These are phyloP conservation scores for Polyporus arcularius DNA, from an alignment of 768 basidiomycete species.

Conservation along the genomic window DNA sequence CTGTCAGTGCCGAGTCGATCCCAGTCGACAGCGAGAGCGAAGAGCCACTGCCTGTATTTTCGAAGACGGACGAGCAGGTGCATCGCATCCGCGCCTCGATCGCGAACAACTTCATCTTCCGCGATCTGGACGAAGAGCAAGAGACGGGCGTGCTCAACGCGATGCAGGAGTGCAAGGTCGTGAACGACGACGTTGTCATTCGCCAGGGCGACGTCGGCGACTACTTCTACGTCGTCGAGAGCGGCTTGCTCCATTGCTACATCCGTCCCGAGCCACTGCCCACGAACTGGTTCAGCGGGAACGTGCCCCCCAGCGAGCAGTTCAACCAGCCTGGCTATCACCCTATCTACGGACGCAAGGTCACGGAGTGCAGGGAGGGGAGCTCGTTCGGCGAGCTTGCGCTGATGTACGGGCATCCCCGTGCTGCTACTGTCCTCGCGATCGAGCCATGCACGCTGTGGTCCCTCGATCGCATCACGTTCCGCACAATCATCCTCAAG, in stretches of 20 bases:
- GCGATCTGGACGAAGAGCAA: conserved; percentile 96
- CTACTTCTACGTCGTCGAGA: conserved; percentile 96
- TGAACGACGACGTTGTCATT: conserved; percentile 85
- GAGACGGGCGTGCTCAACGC: conserved; percentile 90
- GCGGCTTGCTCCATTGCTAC: conserved; percentile 83
- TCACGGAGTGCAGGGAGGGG: conserved; percentile 82
- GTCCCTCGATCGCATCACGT: conserved; percentile 96
- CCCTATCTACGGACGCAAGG: conserved; percentile 75
- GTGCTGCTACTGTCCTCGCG: conserved; percentile 91
- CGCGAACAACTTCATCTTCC: conserved; percentile 88
- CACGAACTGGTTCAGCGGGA: conserved; percentile 54
- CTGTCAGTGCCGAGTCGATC: conserved; percentile 96
- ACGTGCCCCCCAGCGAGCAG: conserved; percentile 47
- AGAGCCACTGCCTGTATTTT: conserved; percentile 71
- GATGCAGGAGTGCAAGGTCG: conserved; percentile 85
- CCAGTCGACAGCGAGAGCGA: conserved; percentile 69
- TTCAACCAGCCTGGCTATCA: conserved; percentile 68
- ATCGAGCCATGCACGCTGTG: conserved; percentile 83
- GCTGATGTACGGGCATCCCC: conserved; percentile 96
- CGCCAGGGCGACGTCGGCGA: conserved; percentile 97
- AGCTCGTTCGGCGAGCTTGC: conserved; percentile 95
- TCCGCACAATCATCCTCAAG: conserved; percentile 96
- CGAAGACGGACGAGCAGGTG: conserved; percentile 83
- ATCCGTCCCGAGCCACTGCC: conserved; percentile 69
- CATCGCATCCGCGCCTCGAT: conserved; percentile 87